Base-by-base conservation (phyloP, 1,284 basidiomycete species). In the Porphyrellus sp. region DNA sequence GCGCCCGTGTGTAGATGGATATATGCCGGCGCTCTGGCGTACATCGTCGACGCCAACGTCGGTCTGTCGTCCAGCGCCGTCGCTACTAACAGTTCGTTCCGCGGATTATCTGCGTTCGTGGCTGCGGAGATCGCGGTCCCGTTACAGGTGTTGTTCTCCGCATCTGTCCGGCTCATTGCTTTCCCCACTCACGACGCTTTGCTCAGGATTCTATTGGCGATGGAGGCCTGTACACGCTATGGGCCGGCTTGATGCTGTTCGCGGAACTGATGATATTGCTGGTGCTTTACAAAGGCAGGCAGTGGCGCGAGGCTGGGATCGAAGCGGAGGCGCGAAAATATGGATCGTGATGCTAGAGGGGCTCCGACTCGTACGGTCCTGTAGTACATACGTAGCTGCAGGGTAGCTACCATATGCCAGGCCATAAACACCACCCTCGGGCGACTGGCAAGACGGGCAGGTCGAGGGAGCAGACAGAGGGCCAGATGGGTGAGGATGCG, bases 1-100 rank as follows among this genome's bases (percentile, higher is more conserved):
- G 16, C n/a, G 27, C 27, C 38, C 42, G 15, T n/a, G n/a, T 15
- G 38, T 8, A 87, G 86, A 56, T 87, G 81, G 77, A 80, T 82
- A 21, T 88, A 89, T 66, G 70, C 85, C 3, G 84, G 82, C 55
- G 84, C 85, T 0, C 73, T 92, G 34, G 81, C 88, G 1, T 91
- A 89, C 63, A 78, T 91, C 42, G 85, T 90, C 2, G 90, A 93
- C 63, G 82, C 88, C 6, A 91, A 91, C 60, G 72, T 74, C 3
- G 90, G 91, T 7, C 77, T 83, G 8, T 86, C 86, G 0, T 84
- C 86, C 0, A 82, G 79, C 13, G 87, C 87, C 2, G 81, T 88
- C 11, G 85, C 89, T 0, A 70, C 77, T 15, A 93, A 92, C 65
- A 84, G 83, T 54, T 76, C 74, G 16, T 85, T 87, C 69, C 78